phyloP scores from a whole-genome alignment of 805 yeast species.

The Candida sithepensis region DNA sequence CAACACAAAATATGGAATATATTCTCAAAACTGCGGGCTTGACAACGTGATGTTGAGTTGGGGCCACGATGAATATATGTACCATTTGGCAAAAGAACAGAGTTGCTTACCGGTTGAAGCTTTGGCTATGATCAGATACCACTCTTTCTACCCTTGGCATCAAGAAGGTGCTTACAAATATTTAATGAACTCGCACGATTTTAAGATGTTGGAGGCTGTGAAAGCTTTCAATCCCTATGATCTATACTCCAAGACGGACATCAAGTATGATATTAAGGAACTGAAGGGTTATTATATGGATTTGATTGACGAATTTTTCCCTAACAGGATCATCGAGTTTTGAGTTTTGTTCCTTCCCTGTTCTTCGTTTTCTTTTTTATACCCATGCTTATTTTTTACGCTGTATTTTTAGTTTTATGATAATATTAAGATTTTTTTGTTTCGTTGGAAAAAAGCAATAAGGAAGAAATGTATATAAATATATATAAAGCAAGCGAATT shows the following conservation, averaged over 20 bases:
- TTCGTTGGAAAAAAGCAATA: not conserved
- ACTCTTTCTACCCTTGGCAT: slow-evolving; percentile 76
- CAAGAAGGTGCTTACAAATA: slow-evolving; percentile 63
- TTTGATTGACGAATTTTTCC: slow-evolving; percentile 65
- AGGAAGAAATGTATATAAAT: not conserved
- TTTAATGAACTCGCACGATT: slow-evolving; percentile 61
- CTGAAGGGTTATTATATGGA: slow-evolving; percentile 58
- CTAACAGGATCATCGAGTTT: slow-evolving; percentile 52
- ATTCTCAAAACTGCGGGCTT: slow-evolving; percentile 60
- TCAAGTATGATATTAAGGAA: slow-evolving; percentile 42
- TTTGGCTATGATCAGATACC: slow-evolving; percentile 71
- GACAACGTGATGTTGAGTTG: slow-evolving; percentile 70
- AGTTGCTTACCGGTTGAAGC: slow-evolving; percentile 63
- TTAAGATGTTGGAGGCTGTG: slow-evolving; percentile 58
- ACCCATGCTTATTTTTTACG: not conserved
- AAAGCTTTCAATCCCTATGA: slow-evolving; percentile 67
- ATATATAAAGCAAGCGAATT: not conserved
- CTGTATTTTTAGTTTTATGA: not conserved
- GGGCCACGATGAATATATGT: slow-evolving; percentile 82
- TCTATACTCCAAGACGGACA: slow-evolving; percentile 59
- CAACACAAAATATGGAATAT: slow-evolving; percentile 63
- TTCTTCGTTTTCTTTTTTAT: not conserved
- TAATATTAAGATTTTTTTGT: too few species aligned
- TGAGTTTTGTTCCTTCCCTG: slow-evolving; percentile 20
- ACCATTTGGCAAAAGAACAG: slow-evolving; percentile 62